Percentiles rank a stretch among this genome's conserved stretches.
Conservation (phyloP, 768 basidiomycete genomes). For the Phylloporus arenicola region DNA sequence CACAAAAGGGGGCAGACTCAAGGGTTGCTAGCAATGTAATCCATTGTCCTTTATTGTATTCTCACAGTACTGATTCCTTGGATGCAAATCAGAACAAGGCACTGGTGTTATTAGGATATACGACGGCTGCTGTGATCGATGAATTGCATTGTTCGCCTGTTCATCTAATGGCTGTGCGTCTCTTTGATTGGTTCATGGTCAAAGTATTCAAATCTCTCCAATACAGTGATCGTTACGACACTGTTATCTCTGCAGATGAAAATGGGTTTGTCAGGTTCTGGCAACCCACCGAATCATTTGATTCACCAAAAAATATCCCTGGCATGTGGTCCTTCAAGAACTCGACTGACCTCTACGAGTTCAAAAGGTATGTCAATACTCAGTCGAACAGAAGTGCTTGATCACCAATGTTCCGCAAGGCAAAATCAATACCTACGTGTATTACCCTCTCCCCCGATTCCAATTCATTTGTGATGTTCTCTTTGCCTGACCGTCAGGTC, state of each 20-base stretch:
- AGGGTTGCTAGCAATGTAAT: conserved; percentile 82
- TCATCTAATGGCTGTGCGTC: conserved; percentile 80
- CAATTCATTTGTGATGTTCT: too few relatives aligned
- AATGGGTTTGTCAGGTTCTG: too few relatives aligned
- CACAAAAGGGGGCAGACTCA: conserved; percentile 80
- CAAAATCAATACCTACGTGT: too few relatives aligned
- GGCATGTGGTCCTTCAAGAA: conserved; percentile 89
- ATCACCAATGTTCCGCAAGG: too few relatives aligned
- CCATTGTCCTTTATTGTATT: conserved; percentile 14
- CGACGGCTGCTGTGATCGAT: conserved; percentile 73
- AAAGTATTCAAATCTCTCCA: conserved; percentile 42
- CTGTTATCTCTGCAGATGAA: too few relatives aligned
- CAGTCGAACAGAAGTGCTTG: too few relatives aligned
- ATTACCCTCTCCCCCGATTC: too few relatives aligned
- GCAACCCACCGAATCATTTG: conserved; percentile 87
- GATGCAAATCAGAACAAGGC: too few relatives aligned
- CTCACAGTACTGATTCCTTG: too few relatives aligned
- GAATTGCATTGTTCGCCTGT: conserved; percentile 85
- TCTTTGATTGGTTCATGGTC: not conserved
- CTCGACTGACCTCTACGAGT: conserved; percentile 95
- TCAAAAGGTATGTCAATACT: conserved; percentile 67
- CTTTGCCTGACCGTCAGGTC: conserved; percentile 91
- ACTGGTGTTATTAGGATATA: conserved; percentile 80
- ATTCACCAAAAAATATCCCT: conserved; percentile 66
- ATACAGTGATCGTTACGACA: too few relatives aligned